Evolutionary conservation across 2,329 filamentous ascomycete species (phyloP).

Genomic region (Metarhizium robertsii): DNA sequence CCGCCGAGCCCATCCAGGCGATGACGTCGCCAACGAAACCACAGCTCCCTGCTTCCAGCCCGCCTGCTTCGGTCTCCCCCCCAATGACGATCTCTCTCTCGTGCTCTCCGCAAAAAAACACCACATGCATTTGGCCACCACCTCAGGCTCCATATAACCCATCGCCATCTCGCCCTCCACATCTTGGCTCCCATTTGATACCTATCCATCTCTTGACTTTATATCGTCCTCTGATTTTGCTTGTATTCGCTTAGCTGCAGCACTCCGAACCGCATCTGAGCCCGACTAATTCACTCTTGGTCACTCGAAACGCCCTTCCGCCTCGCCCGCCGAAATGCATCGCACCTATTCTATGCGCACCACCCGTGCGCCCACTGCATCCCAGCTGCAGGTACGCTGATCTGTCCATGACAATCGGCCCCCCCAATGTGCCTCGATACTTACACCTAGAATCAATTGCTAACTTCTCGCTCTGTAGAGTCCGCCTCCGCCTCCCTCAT

Average conservation of each 20-base stretch:
- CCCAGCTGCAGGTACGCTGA: conserved; percentile 49
- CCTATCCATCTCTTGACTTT: background rate
- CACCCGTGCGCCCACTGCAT: conserved; percentile 89
- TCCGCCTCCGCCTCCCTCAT: conserved; percentile 82
- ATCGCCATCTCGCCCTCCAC: conserved; percentile 8
- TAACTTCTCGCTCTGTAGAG: conserved; percentile 46
- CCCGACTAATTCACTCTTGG: background rate
- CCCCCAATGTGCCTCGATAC: background rate
- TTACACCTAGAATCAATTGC: background rate
- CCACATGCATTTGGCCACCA: background rate
- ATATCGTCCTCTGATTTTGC: background rate
- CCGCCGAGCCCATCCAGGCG: background rate
- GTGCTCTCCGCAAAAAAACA: conserved; percentile 3
- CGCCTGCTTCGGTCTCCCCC: background rate
- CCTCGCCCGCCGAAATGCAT: conserved; percentile 59
- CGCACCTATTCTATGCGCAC: conserved; percentile 99
- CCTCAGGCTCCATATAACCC: conserved; percentile 9
- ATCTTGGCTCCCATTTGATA: background rate
- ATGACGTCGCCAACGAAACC: conserved; percentile 12
- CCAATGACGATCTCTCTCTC: conserved; percentile 5
- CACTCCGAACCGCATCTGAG: conserved; percentile 1
- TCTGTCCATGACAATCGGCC: background rate
- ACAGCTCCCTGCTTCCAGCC: background rate
- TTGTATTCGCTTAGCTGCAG: background rate
- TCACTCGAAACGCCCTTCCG: conserved; percentile 9